Percentiles rank a stretch among this genome's conserved stretches.
Evolutionary conservation across 768 basidiomycete genomes (phyloP).

Genomic region (Podaxis sp.): DNA sequence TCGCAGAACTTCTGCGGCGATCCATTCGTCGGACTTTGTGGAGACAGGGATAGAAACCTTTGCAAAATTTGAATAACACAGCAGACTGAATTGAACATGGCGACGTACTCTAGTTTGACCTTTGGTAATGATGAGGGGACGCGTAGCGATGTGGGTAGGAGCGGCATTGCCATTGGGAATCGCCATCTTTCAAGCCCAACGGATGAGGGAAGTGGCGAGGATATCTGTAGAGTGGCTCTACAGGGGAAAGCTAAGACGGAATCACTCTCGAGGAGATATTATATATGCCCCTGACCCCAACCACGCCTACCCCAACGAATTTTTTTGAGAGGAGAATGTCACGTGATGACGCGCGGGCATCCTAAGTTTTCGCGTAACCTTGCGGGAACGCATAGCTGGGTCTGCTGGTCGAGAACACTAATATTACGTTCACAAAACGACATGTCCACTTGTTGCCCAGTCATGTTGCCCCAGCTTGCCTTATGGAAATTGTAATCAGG

Average conservation of each 20-base stretch:
- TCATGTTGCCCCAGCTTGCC: background rate
- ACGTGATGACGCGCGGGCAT: slow-evolving; percentile 32
- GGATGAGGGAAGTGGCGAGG: slow-evolving; percentile 19
- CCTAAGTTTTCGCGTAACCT: background rate
- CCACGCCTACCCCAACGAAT: slow-evolving; percentile 40
- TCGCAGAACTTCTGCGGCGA: slow-evolving; percentile 85
- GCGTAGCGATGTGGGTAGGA: slow-evolving; percentile 37
- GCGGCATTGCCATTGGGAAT: slow-evolving; percentile 37
- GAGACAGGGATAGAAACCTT: slow-evolving; percentile 89
- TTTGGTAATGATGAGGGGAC: slow-evolving; percentile 46
- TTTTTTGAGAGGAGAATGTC: slow-evolving; percentile 28
- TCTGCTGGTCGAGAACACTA: no score
- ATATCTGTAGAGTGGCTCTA: slow-evolving; percentile 23
- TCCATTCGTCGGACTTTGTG: slow-evolving; percentile 82
- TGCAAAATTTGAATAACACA: slow-evolving; percentile 11
- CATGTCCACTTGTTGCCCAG: background rate
- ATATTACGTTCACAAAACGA: background rate
- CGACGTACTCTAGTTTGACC: slow-evolving; percentile 52
- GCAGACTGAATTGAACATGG: background rate
- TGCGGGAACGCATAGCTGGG: background rate
- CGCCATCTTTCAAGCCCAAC: slow-evolving; percentile 31
- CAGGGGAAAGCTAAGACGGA: slow-evolving; percentile 23
- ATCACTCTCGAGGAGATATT: slow-evolving; percentile 26
- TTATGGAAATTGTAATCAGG: background rate
- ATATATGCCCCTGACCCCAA: slow-evolving; percentile 45